A percentile compares a stretch with the other conserved stretches of the same genome.
Evolutionary conservation across 2,329 filamentous ascomycete species (phyloP).

Genomic region (Capronia epimyces): DNA sequence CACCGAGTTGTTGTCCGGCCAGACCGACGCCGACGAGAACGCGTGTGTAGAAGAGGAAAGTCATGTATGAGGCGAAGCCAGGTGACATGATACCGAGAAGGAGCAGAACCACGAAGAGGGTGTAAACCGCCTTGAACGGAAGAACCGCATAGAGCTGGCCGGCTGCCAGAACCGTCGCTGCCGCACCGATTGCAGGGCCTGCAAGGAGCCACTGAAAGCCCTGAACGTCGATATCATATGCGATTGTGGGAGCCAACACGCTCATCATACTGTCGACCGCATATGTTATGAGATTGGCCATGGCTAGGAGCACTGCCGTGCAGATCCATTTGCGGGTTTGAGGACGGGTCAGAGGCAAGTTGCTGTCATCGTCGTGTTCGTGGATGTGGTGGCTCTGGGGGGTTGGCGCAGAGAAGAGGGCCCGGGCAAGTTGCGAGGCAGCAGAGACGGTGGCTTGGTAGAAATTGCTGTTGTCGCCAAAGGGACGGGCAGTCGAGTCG

Average conservation of each 20-base stretch:
- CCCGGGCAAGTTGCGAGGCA: constrained; percentile 8
- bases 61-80: constrained; percentile 14
- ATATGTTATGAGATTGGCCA: constrained; percentile 14
- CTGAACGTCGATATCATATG: constrained; percentile 17
- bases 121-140: constrained; percentile 17
- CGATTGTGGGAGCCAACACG: constrained; percentile 14
- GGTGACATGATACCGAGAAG: constrained; percentile 13
- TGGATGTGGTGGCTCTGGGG: too few relatives aligned
- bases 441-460: constrained; percentile 13
- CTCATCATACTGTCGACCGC: constrained; percentile 17
- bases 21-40: constrained; percentile 15
- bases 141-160: constrained; percentile 19
- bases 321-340: constrained; percentile 9
- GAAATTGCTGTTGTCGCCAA: constrained; percentile 7
- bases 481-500: neutral
- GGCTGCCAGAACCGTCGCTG: constrained; percentile 13
- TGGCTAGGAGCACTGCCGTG: constrained; percentile 11
- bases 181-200: constrained; percentile 16
- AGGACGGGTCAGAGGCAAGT: neutral
- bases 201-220: constrained; percentile 21
- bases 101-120: constrained; percentile 9
- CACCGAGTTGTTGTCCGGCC: constrained; percentile 20
- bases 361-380: neutral
- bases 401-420: constrained; percentile 4
- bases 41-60: constrained; percentile 13